These are phyloP conservation scores for Papiliotrema terrestris DNA, from an alignment of 1,284 basidiomycete genomes.

Conservation along the genomic window DNA sequence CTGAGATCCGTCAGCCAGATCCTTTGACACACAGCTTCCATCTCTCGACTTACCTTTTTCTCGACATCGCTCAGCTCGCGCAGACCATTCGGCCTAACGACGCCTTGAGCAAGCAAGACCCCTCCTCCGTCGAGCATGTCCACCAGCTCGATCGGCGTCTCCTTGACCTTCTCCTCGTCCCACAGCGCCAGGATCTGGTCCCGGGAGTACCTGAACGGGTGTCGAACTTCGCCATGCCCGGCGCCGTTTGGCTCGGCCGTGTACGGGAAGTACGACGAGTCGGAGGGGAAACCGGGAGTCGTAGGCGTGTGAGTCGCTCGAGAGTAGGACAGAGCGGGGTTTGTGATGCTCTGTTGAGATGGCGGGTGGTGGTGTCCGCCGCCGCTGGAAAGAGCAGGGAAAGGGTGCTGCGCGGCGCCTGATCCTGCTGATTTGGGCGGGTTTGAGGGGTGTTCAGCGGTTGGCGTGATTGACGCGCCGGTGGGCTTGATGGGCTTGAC, in stretches of 20 bases:
- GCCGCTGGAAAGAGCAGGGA: slow-evolving; percentile 38
- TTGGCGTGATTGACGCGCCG: slow-evolving; percentile 31
- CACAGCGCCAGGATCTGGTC: slow-evolving; percentile 81
- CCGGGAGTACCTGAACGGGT: slow-evolving; percentile 77
- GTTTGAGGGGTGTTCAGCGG: slow-evolving; percentile 15
- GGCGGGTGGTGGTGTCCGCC: slow-evolving; percentile 7
- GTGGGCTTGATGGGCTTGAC: slow-evolving; percentile 48
- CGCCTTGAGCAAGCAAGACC: slow-evolving; percentile 73
- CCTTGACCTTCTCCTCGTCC: slow-evolving; percentile 68
- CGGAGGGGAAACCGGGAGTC: slow-evolving; percentile 51
- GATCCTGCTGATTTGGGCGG: not conserved
- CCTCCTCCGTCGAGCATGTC: slow-evolving; percentile 64
- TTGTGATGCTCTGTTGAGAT: not conserved
- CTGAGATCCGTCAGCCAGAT: slow-evolving; percentile 12
- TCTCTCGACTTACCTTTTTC: slow-evolving; percentile 66
- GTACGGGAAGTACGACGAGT: slow-evolving; percentile 58
- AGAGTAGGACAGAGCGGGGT: slow-evolving; percentile 62
- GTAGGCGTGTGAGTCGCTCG: slow-evolving; percentile 42
- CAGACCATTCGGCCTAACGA: slow-evolving; percentile 67
- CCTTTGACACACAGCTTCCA: not conserved
- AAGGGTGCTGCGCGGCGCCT: slow-evolving; percentile 23
- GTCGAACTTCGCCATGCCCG: slow-evolving; percentile 30
- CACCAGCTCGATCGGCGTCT: slow-evolving; percentile 70
- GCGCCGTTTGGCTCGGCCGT: slow-evolving; percentile 52
- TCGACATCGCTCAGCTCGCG: slow-evolving; percentile 77